A percentile compares a stretch with the other conserved stretches of the same genome.
Evolutionary conservation across 306 rosid genomes (phyloP).

Genomic region (Adenanthera pavonina): DNA sequence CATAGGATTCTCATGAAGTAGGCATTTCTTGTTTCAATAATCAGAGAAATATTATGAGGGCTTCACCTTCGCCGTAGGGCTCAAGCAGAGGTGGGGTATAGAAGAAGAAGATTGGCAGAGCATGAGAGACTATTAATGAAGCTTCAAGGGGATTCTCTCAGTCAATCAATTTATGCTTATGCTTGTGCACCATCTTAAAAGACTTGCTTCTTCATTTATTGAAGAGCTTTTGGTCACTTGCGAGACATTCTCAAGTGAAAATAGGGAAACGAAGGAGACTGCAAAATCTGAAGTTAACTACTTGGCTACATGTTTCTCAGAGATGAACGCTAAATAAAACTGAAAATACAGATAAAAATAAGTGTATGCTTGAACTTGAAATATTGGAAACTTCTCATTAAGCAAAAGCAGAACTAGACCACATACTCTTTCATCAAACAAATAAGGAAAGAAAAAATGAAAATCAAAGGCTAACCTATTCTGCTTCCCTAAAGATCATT

Average conservation of each 20-base stretch:
- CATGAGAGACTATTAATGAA: slow-evolving; percentile 1
- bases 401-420: slow-evolving; percentile 38
- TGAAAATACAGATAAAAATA: not conserved
- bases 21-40: slow-evolving; percentile 48
- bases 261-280: slow-evolving; percentile 4
- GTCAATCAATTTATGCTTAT: slow-evolving; percentile 35
- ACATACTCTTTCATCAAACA: slow-evolving; percentile 25
- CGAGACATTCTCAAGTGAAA: not conserved
- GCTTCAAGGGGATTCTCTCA: not conserved
- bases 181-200: slow-evolving; percentile 6
- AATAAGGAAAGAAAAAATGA: not conserved
- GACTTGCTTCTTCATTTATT: slow-evolving; percentile 41
- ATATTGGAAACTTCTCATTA: slow-evolving; percentile 44
- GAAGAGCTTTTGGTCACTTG: slow-evolving; percentile 40
- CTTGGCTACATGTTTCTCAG: slow-evolving; percentile 11
- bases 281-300: not conserved
- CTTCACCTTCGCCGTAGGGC: slow-evolving; percentile 50
- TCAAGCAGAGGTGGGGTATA: slow-evolving; percentile 46
- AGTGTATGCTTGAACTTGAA: not conserved
- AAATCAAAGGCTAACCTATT: slow-evolving; percentile 41
- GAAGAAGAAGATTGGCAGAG: slow-evolving; percentile 41
- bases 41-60: slow-evolving; percentile 48
- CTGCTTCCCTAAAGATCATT: slow-evolving; percentile 54
- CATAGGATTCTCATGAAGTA: slow-evolving; percentile 80
- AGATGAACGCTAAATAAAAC: not conserved